Evolutionary conservation across 345 rosid genomes (phyloP).

Genomic region (Theobroma cacao): DNA sequence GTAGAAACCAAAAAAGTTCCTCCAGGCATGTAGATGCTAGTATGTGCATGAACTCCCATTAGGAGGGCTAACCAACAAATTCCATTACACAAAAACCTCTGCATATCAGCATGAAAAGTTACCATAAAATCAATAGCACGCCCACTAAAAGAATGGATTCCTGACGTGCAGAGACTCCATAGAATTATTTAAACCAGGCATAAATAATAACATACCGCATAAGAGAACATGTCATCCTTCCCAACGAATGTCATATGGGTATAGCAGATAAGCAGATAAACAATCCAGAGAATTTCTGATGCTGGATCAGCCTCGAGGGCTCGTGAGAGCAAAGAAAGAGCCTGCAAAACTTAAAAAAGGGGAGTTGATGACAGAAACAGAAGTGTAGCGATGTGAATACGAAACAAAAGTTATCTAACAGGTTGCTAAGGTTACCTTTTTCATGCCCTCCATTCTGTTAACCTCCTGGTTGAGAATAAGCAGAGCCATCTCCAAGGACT

Average conservation of each 20-base stretch:
- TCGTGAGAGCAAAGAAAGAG: conserved; percentile 69
- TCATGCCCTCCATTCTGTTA: conserved; percentile 50
- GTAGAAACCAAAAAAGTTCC: background rate
- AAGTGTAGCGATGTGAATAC: background rate
- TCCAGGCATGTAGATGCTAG: background rate
- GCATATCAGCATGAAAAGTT: background rate
- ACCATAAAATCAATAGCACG: background rate
- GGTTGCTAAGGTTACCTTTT: conserved; percentile 55
- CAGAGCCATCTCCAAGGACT: conserved; percentile 75
- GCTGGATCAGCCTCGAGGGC: conserved; percentile 73
- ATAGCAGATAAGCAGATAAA: conserved; percentile 66
- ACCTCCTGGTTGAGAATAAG: conserved; percentile 59
- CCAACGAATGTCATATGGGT: conserved; percentile 39
- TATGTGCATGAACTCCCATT: background rate
- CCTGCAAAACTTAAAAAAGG: conserved; percentile 45
- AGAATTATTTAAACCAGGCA: conserved; percentile 12
- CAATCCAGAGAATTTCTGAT: conserved; percentile 79
- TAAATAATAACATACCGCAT: conserved; percentile 61
- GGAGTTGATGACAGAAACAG: conserved; percentile 13
- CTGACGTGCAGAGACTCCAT: conserved; percentile 16
- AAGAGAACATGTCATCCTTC: conserved; percentile 64
- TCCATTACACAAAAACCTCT: background rate
- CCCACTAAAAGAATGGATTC: background rate
- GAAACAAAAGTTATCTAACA: conserved; percentile 16
- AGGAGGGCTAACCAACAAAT: background rate